Evolutionary conservation across 331 rosid species (phyloP).

Genomic region (Acacia concinna): DNA sequence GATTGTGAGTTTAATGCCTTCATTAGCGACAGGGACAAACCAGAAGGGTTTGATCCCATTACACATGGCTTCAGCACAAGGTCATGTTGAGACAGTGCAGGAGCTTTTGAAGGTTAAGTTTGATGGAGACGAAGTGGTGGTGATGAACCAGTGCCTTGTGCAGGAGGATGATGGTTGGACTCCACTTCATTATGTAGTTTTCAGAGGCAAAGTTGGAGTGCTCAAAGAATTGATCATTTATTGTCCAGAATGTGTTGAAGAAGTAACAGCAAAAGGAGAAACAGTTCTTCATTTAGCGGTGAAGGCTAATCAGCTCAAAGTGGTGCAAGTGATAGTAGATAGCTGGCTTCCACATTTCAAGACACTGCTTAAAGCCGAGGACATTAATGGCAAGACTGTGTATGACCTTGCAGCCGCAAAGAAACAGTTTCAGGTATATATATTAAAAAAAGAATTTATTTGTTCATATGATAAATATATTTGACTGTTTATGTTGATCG

Average conservation of each 20-base stretch:
- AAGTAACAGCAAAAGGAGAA: conserved; percentile 1
- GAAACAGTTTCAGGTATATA: not conserved
- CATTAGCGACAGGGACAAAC: not conserved
- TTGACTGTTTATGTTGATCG: too few relatives aligned
- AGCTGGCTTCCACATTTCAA: not conserved
- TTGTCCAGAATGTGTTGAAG: not conserved
- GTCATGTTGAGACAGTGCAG: not conserved
- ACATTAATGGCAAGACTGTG: not conserved
- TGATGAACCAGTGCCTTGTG: not conserved
- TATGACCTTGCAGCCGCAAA: not conserved
- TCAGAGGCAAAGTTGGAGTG: not conserved
- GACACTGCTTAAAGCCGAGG: not conserved
- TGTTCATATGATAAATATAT: too few relatives aligned
- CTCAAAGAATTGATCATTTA: not conserved
- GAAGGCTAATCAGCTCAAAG: not conserved
- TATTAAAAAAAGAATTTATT: too few relatives aligned
- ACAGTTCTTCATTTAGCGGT: conserved; percentile 18
- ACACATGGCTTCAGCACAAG: conserved; percentile 5
- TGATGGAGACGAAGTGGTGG: not conserved
- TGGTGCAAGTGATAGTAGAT: not conserved
- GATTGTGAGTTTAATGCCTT: not conserved
- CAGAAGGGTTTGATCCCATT: not conserved
- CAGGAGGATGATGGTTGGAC: not conserved
- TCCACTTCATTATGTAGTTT: not conserved
- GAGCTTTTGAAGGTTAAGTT: not conserved